Percentiles rank a stretch among this genome's conserved stretches.
Evolutionary conservation across 2,329 filamentous ascomycete genomes (phyloP).

Genomic region (Exophiala calicioides): DNA sequence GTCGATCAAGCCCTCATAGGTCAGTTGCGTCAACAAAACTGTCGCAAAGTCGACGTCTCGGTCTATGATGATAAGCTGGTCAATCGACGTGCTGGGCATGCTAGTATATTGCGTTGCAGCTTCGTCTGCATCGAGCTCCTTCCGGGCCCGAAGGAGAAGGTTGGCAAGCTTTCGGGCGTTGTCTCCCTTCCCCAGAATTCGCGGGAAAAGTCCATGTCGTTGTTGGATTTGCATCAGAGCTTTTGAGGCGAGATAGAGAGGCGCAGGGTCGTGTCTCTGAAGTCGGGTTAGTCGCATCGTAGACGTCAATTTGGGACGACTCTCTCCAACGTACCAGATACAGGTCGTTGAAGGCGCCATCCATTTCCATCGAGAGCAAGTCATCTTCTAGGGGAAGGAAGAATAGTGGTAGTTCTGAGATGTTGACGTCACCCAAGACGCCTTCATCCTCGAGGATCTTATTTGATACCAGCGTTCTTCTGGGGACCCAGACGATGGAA

Average conservation of each 20-base stretch:
- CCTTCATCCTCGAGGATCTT: conserved; percentile 89
- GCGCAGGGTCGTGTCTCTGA: conserved; percentile 80
- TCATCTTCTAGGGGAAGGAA: conserved; percentile 93
- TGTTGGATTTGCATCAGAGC: conserved; percentile 94
- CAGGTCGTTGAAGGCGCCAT: conserved; percentile 81
- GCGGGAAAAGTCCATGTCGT: conserved; percentile 87
- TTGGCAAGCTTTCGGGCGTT: conserved; percentile 88
- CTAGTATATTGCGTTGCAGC: conserved; percentile 40
- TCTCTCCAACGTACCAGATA: conserved; percentile 62
- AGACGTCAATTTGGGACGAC: background rate
- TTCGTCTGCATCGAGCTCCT: conserved; percentile 82
- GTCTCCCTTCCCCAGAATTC: conserved; percentile 93
- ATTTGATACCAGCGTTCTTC: conserved; percentile 87
- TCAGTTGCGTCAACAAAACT: conserved; percentile 87
- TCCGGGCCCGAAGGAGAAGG: conserved; percentile 84
- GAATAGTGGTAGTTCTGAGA: conserved; percentile 81
- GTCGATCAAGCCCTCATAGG: conserved; percentile 93
- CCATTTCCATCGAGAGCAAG: conserved; percentile 84
- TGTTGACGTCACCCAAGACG: conserved; percentile 86
- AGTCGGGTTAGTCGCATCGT: conserved; percentile 25
- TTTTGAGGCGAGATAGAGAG: conserved; percentile 84
- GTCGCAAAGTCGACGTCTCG: conserved; percentile 94
- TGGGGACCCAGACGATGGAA: conserved; percentile 92
- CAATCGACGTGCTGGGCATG: conserved; percentile 81
- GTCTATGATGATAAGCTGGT: conserved; percentile 92